Base-by-base conservation (phyloP, 768 basidiomycete species). In the Boletus speciosus region DNA sequence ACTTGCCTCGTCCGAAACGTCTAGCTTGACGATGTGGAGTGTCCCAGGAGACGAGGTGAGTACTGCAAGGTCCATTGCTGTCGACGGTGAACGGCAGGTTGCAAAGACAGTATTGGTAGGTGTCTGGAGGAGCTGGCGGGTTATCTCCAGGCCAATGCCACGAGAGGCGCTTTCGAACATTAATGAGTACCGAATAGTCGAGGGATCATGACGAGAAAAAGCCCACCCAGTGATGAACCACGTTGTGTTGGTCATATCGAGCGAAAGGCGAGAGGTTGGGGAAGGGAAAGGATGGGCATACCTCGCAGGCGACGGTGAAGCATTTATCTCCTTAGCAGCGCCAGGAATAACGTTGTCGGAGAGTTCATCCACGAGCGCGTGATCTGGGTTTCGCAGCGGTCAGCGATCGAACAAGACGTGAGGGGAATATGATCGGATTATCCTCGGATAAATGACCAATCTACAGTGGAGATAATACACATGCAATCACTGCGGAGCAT, bases 11-110 rank as follows among this genome's bases (percentile, higher is more conserved):
- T 68, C 57, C 8, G 52, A 52, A 29, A 68, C 64, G 48, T 76
- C 73, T n/a, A 76, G 61, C 32, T 57, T 41, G 11, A 73, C 49
- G 41, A 76, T 54, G 51, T 76, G 67, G 4, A 76, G 60, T 4
- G 48, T 62, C 10, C 70, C 73, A 12, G 54, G 48, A n/a, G 42
- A 29, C 3, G 42, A 43, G 16, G 16, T 16, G 16, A 29, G 42
- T n/a, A 55, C 53, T 7, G 56, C 42, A 29, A 70, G 62, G 12
- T 38, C 43, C 0, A 45, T 40, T 10, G 69, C 61, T 40, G 56
- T 57, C 4, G 56, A 42, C 11, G 67, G 66, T 10, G 57, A 50
- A 34, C 59, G 49, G 48, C 67, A 71, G 6, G 60, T 56, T 19
- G 63, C 64, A 39, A 69, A 62, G 25, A 67, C 62, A 16, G 15